These are phyloP conservation scores for Russula emetica DNA, from an alignment of 768 basidiomycete genomes.

Conservation along the genomic window DNA sequence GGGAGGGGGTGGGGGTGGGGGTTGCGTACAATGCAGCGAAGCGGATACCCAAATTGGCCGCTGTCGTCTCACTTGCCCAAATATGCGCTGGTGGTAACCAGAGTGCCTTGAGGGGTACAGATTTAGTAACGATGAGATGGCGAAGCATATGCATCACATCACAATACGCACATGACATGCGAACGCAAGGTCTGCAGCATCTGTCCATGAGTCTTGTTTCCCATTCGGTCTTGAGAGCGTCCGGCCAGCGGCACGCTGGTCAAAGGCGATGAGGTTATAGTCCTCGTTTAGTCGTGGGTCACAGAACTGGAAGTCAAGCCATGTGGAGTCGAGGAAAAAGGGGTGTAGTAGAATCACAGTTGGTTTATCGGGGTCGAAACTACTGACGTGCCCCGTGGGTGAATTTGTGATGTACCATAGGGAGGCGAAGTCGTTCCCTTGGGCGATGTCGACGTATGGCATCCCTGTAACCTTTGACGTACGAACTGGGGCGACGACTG, in stretches of 20 bases:
- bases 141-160: neutral
- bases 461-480: constrained; percentile 8
- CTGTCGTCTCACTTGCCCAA: constrained; percentile 32
- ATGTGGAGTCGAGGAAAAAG: constrained; percentile 31
- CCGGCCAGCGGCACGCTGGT: constrained; percentile 30
- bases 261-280: constrained; percentile 34
- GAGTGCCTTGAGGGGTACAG: constrained; percentile 20
- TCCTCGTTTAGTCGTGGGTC: constrained; percentile 30
- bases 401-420: constrained; percentile 34
- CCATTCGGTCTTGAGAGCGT: constrained; percentile 26
- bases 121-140: neutral
- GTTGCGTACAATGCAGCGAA: constrained; percentile 28
- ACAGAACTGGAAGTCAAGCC: constrained; percentile 31
- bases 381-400: constrained; percentile 28
- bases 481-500: neutral
- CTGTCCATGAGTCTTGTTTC: constrained; percentile 32
- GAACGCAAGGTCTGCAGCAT: constrained; percentile 33
- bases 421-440: constrained; percentile 28
- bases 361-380: constrained; percentile 30
- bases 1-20: neutral
- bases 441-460: constrained; percentile 29
- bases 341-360: constrained; percentile 32
- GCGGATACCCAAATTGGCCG: constrained; percentile 29
- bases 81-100: constrained; percentile 31
- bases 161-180: constrained; percentile 25